These are phyloP conservation scores for Zhuliangozyma blackwelliae DNA, from an alignment of 1,139 yeast genomes.

Conservation along the genomic window DNA sequence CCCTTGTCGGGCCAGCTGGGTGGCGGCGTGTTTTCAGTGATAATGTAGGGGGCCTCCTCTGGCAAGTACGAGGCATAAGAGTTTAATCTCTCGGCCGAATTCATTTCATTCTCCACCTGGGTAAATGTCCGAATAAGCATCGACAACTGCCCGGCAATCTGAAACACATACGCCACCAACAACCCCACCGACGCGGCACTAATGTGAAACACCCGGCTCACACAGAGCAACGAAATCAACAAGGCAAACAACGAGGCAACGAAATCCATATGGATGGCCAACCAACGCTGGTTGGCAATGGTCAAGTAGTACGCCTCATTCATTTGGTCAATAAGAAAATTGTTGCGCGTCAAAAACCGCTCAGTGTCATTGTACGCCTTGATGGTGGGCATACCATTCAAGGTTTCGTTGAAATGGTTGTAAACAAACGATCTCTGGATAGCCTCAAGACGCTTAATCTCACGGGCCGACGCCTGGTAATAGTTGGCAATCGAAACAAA, in stretches of 20 bases:
- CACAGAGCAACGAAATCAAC: conserved; percentile 57
- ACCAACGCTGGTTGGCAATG: conserved; percentile 76
- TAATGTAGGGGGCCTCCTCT: conserved; percentile 40
- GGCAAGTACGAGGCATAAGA: conserved; percentile 56
- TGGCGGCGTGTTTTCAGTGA: conserved; percentile 53
- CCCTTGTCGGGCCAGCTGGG: conserved; percentile 47
- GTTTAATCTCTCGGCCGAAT: conserved; percentile 74
- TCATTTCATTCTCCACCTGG: conserved; percentile 79
- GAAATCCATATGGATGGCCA: conserved; percentile 62
- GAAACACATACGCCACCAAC: conserved; percentile 57
- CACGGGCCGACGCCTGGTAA: conserved; percentile 73
- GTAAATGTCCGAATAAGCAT: conserved; percentile 55
- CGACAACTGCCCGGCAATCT: conserved; percentile 48
- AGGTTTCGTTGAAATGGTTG: conserved; percentile 70
- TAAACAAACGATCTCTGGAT: conserved; percentile 71
- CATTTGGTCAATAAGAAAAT: conserved; percentile 54
- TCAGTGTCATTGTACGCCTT: conserved; percentile 53
- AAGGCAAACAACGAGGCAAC: conserved; percentile 48
- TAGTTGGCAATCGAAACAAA: conserved; percentile 39
- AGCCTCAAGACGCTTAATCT: conserved; percentile 79
- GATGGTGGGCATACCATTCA: conserved; percentile 70
- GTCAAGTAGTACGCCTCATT: conserved; percentile 70
- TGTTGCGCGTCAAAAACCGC: conserved; percentile 50
- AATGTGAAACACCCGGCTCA: conserved; percentile 58
- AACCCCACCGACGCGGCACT: conserved; percentile 70